Base-by-base conservation (phyloP, 345 rosid genomes). In the Cardamine occulta region DNA sequence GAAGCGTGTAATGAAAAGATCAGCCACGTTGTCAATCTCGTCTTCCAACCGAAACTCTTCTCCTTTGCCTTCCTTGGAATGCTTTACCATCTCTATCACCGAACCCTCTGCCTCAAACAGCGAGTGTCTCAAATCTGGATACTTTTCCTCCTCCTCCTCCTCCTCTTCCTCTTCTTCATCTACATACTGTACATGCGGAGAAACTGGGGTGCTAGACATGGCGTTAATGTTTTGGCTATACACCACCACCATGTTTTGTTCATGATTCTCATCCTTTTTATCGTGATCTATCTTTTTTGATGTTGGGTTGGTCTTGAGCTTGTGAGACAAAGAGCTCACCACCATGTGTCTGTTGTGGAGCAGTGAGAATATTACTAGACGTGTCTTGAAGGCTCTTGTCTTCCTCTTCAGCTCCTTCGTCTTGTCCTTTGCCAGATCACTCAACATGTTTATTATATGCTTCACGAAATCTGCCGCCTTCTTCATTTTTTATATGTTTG, bases 11-110 rank as follows among this genome's bases (percentile, higher is more conserved):
- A 93, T 93, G 75, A 86, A 93, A 84, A 93, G 81, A 12, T 91
- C 98, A 0, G 97, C 97, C 11, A 84, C 88, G 23, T 51, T 81
- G 80, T 93, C 96, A 15, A 93, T 91, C 83, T 93, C 98, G 31
- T 89, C 96, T 79, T 93, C 97, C 68, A 93, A 74, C 39, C 58
- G 84, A 80, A 93, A 93, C 77, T 85, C 91, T 70, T 84, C 88
- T 34, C 96, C 97, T 7, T 78, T 71, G 26, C 84, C 88, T 28
- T 84, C 85, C 76, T 82, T 93, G 1, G 87, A 79, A 5, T 83
- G 84, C 82, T 88, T 89, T 74, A 90, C 93, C 63, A 88, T 40
- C 0, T 93, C 98, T 53, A 91, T 86, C 72, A 91, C 93, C 9
- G 98, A 91, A 40, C 88, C 91, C 1, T 84, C 81, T 47, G 84